Base-by-base conservation (phyloP, 2,329 filamentous ascomycete genomes). In the Pseudopithomyces maydicus region DNA sequence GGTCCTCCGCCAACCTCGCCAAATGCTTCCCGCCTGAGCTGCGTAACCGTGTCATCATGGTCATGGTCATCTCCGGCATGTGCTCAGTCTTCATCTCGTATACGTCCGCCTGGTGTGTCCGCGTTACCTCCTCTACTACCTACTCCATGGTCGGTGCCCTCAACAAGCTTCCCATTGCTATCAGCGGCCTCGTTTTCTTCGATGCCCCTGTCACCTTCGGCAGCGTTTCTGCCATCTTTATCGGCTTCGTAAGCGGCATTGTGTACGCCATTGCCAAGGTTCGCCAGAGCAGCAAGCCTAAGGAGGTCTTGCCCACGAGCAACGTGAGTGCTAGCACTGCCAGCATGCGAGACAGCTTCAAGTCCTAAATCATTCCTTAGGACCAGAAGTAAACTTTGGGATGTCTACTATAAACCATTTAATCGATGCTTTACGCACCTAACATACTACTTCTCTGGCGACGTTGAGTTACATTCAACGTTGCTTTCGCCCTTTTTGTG, bases 81-180 rank as follows among this genome's bases (percentile, higher is more conserved):
- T 93, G 88, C 35, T 91, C 93, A 49, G 93, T 98, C 72, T 97
- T 97, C 80, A 99, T 99, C 78, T 98, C 94, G n/a, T 99, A 99
- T 84, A 96, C 92, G 73, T 97, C 94, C 15, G 95, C 95, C 36
- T 99, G 95, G 95, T 98, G 95, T 75, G 96, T 99, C 63, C 93
- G 95, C 65, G 91, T 97, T 63, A 98, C 95, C 7, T 96, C 93
- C 0, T 97, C 93, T 17, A 99, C 95, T 8, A 99, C 95, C 2
- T 99, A 98, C 82, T 96, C 91, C 29, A 98, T 99, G 94, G 95
- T 98, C 55, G 95, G 95, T 61, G 92, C 94, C 17, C 84, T 99
- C 71, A 99, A 99, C 85, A 99, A 99, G 84, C 88, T 99, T 32
- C 95, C 95, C 41, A 93, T 99, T 67, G 95, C 95, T 54, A 77